Evolutionary conservation across 2,329 filamentous ascomycete species (phyloP), one percentile per base, ranked within the genome.

Genomic region (Aspergillus vadensis): DNA sequence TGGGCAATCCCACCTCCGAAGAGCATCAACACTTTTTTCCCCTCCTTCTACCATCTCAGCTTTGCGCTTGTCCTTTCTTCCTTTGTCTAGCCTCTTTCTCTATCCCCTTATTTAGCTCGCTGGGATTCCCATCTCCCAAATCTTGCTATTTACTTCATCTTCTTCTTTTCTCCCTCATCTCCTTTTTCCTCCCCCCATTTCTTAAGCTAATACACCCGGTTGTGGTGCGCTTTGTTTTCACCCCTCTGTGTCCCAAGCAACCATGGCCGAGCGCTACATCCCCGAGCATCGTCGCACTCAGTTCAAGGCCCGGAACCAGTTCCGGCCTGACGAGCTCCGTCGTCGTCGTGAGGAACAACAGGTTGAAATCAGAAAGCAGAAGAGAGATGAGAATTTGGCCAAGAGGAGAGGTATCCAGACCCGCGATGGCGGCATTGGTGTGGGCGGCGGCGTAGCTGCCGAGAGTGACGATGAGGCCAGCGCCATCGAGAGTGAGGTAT

Each of bases 301-400:
- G 83, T 99, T 97, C 89, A 99, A 99, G 90, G 95, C 95, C 58
- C 97, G 97, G 87, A 94, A 91, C 81, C 92, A 92, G 74, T 98
- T 99, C 86, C 97, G 97, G 88, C 94, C 94, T 72, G 95, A 99
- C 79, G 95, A 99, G 84, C 89, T 99, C 69, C 92, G 95, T 77
- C 93, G 95, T 75, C 95, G 95, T 77, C 95, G 95, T 77, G 95
- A 99, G 80, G 95, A 99, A 82, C 93, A 97, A 81, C 95, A 98
- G 83, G 95, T 99, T 68, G 95, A 99, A 83, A 99, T 99, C 76
- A 90, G 95, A 78, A 97, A 96, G 83, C 91, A 93, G 67, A 98
- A 98, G 88, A 89, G 95, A 77, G 95, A 99, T 82, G 95, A 99
- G 84, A 98, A 97, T 82, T 83, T 99, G 77, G 95, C 95, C 79